These are phyloP conservation scores for Persicaria maculosa DNA, from an alignment of 148 eudicot species.

Conservation along the genomic window DNA sequence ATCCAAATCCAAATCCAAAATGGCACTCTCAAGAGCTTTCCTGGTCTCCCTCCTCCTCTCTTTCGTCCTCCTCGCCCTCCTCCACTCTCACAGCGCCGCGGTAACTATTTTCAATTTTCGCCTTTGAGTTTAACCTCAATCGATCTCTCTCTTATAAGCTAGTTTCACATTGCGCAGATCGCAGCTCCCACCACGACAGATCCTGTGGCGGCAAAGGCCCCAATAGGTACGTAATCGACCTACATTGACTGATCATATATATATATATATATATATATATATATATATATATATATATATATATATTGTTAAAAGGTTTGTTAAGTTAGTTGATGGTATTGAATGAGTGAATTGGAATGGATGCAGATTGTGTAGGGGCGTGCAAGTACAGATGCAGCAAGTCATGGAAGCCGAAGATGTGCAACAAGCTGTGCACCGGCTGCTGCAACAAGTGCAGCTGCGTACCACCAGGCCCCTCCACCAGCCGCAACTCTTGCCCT, in stretches of 20 bases:
- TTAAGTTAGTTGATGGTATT: background rate
- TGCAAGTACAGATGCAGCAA: constrained; percentile 3
- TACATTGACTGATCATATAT: background rate
- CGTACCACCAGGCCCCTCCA: constrained; percentile 1
- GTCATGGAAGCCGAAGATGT: constrained; percentile 1
- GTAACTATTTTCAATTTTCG: too few species aligned
- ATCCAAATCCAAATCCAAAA: background rate
- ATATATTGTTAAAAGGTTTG: background rate
- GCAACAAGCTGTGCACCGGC: background rate
- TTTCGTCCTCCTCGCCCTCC: background rate
- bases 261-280: too few species aligned
- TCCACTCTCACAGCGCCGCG: background rate
- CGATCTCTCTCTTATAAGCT: background rate
- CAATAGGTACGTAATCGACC: background rate
- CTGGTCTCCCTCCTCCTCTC: background rate
- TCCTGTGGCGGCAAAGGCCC: background rate
- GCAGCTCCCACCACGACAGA: background rate
- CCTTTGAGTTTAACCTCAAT: background rate
- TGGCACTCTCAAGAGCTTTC: constrained; percentile 7
- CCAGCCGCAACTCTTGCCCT: background rate
- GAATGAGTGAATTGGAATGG: background rate
- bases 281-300: too few species aligned
- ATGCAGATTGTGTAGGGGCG: background rate
- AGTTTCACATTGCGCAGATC: background rate
- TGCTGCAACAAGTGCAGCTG: constrained; percentile 6